These are phyloP conservation scores for Rhodotorula sp. DNA, from an alignment of 1,284 basidiomycete species.

Conservation along the genomic window DNA sequence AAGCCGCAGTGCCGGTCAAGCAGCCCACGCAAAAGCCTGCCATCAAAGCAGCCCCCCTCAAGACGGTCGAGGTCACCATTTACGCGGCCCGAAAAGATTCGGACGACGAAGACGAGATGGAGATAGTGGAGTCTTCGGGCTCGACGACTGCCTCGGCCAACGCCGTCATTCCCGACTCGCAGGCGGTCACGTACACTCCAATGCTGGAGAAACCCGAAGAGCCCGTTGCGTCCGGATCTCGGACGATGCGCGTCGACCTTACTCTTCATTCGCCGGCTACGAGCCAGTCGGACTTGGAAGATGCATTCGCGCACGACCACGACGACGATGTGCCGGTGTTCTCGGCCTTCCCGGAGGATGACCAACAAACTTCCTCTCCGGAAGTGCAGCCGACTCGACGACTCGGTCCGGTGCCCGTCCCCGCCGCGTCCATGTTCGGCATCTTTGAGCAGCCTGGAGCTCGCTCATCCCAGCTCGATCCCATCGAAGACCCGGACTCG, in stretches of 20 bases:
- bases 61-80: neutral
- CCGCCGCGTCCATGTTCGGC: conserved; percentile 8
- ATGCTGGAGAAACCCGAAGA: neutral
- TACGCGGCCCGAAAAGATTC: neutral
- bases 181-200: neutral
- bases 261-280: conserved; percentile 20
- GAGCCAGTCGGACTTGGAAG: conserved; percentile 19
- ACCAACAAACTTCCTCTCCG: neutral
- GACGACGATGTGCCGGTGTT: conserved; percentile 23
- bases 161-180: conserved; percentile 30
- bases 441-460: neutral
- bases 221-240: neutral
- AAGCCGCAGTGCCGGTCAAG: neutral
- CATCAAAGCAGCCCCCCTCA: neutral
- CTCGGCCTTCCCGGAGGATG: conserved; percentile 1
- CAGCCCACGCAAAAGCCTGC: neutral
- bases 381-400: neutral
- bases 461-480: conserved; percentile 24
- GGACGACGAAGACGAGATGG: neutral
- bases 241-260: neutral
- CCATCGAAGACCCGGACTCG: conserved; percentile 37
- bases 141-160: neutral
- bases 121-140: neutral
- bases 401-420: conserved; percentile 13
- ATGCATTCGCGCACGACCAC: neutral